These are phyloP conservation scores for Ascochyta viciae-villosae DNA, from an alignment of 2,329 filamentous ascomycete species.

Conservation along the genomic window DNA sequence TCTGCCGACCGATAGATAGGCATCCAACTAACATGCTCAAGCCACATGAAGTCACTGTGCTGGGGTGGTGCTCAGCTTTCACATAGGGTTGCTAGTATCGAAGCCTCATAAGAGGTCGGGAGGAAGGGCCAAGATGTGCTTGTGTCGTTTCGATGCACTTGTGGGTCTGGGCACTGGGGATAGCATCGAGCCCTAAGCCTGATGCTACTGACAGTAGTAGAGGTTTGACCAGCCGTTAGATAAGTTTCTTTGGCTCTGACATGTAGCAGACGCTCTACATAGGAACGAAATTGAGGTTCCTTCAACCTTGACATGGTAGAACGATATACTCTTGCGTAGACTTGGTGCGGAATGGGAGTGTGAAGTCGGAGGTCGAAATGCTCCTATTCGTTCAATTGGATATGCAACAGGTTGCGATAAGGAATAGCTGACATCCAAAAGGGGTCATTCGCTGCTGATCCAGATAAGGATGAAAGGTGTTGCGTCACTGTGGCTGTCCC, in stretches of 20 bases:
- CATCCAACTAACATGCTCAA: conserved; percentile 5
- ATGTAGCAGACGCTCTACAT: background rate
- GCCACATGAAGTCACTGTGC: conserved; percentile 42
- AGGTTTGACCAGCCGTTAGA: too few species aligned
- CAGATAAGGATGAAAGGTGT: conserved; percentile 38
- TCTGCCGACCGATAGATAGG: background rate
- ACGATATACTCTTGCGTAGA: background rate
- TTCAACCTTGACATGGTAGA: background rate
- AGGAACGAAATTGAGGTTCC: background rate
- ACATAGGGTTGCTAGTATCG: background rate
- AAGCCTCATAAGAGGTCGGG: conserved; percentile 27
- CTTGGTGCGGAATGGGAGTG: background rate
- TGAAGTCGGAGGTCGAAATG: conserved; percentile 5
- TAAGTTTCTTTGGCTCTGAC: background rate
- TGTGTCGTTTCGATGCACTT: conserved; percentile 15
- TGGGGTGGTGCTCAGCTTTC: background rate
- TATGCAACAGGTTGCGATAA: conserved; percentile 23
- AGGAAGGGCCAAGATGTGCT: conserved; percentile 32
- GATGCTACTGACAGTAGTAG: too few species aligned
- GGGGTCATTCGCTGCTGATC: conserved; percentile 39
- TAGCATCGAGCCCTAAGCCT: background rate
- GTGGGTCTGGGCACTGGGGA: conserved; percentile 1
- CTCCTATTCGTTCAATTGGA: conserved; percentile 23
- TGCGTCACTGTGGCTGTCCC: conserved; percentile 33
- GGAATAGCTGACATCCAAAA: conserved; percentile 32